Conservation (phyloP, 768 basidiomycete genomes). For the Cystofilobasidium bisporidii region DNA sequence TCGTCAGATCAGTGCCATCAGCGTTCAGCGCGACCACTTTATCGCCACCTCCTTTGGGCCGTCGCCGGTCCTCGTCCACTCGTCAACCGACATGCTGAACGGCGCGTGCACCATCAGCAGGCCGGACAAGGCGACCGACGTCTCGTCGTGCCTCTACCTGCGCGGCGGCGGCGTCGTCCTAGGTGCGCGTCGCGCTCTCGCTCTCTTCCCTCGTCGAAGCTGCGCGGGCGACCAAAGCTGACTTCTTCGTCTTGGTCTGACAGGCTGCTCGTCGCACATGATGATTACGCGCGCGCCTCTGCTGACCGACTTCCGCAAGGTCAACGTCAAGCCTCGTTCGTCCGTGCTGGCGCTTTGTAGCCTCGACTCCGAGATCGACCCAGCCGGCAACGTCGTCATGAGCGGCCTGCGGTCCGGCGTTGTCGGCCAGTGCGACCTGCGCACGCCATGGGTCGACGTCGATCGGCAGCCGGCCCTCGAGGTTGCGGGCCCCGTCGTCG, state of each 20-base stretch:
- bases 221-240: no score
- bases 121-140: conserved; percentile 25
- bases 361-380: conserved; percentile 10
- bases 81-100: conserved; percentile 8
- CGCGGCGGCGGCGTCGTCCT: conserved; percentile 16
- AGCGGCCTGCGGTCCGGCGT: conserved; percentile 13
- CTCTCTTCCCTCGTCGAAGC: no score
- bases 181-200: conserved; percentile 7
- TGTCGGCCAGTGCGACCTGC: conserved; percentile 17
- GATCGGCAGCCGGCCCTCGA: neutral
- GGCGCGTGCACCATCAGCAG: conserved; percentile 5
- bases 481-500: conserved; percentile 13
- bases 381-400: conserved; percentile 9
- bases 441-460: conserved; percentile 8
- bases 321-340: neutral
- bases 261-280: conserved; percentile 26
- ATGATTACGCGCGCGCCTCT: conserved; percentile 16
- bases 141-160: conserved; percentile 9
- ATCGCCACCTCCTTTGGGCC: conserved; percentile 25
- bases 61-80: conserved; percentile 9
- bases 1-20: conserved; percentile 20
- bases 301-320: neutral
- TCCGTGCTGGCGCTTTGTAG: conserved; percentile 16
- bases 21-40: conserved; percentile 7
- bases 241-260: neutral